Percentiles rank a stretch among this genome's conserved stretches.
Conservation (phyloP, 192 early-diverging fungal species). For the Umbelopsis sp. region DNA sequence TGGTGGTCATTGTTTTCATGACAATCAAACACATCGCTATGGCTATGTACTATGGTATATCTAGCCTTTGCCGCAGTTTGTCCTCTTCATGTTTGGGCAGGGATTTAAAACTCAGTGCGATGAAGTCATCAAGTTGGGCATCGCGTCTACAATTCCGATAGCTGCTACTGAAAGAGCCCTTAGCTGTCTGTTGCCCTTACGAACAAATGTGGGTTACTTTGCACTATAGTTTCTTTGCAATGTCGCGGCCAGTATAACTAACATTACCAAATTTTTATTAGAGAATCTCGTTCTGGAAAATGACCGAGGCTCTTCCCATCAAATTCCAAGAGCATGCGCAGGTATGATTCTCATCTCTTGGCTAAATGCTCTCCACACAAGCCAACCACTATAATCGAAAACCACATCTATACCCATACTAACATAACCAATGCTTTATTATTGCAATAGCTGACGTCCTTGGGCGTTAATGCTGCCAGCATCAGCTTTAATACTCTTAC, state of each 20-base stretch:
- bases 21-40: too few relatives aligned
- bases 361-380: neutral
- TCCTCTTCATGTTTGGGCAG: neutral
- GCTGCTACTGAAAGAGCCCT: neutral
- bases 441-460: constrained; percentile 73
- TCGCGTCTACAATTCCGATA: constrained; percentile 12
- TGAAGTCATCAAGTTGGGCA: constrained; percentile 19
- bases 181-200: constrained; percentile 23
- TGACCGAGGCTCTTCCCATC: constrained; percentile 87
- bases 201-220: constrained; percentile 6
- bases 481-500: constrained; percentile 98
- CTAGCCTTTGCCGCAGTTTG: neutral
- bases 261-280: neutral
- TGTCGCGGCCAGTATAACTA: neutral
- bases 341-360: constrained; percentile 55
- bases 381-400: neutral
- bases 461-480: constrained; percentile 89
- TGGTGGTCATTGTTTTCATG: too few relatives aligned
- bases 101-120: constrained; percentile 7
- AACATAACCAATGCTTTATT: neutral
- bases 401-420: too few relatives aligned
- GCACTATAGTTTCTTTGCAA: neutral
- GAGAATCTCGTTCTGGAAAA: constrained; percentile 35
- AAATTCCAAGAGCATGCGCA: constrained; percentile 96
- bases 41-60: too few relatives aligned